Evolutionary conservation across 2,329 filamentous ascomycete genomes (phyloP), one percentile per base, ranked within the genome.

Genomic region (Zymoseptoria crescenta): DNA sequence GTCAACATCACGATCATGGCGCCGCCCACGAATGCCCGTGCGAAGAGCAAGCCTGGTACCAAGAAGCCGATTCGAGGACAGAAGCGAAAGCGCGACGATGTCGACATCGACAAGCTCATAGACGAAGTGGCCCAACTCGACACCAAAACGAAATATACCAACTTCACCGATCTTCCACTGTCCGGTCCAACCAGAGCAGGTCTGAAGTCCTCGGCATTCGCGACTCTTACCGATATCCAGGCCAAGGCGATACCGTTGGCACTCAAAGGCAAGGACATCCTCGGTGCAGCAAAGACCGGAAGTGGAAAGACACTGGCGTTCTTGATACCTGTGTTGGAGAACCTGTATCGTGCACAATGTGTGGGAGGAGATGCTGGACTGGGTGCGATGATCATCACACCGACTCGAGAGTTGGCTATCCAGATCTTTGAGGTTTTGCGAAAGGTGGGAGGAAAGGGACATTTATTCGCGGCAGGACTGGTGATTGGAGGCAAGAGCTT

Each of bases 241-340:
- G 83, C 87, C 54, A 87, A 87, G 70, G 91, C 92, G n/a, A 87
- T 99, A 60, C 91, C 90, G 5, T 81, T 91, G 61, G 92, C 90
- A 8, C 81, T 99, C 63, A 89, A 95, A 74, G 89, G 90, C 59
- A 79, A 80, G 59, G 94, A 99, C 73, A 89, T 99, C 49, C 85
- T 99, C 49, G 94, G 92, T 49, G 94, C 94, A 4, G 94, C 94
- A 49, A 96, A 96, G 76, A 97, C 93, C 0, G 93, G 93, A 55
- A 95, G 89, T 71, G 93, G 93, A 70, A 97, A 97, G 79, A 97
- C 93, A 0, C 80, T 99, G 24, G 90, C 94, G 0, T 99, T 99
- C 73, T 77, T 99, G 7, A 79, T 97, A 2, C 94, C 94, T 1
- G 87, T 97, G 0, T 82, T 99, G 54, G 94, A 99, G 75, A 95